Conservation (phyloP, 2,329 filamentous ascomycete genomes). For the Nothophoma quercina region DNA sequence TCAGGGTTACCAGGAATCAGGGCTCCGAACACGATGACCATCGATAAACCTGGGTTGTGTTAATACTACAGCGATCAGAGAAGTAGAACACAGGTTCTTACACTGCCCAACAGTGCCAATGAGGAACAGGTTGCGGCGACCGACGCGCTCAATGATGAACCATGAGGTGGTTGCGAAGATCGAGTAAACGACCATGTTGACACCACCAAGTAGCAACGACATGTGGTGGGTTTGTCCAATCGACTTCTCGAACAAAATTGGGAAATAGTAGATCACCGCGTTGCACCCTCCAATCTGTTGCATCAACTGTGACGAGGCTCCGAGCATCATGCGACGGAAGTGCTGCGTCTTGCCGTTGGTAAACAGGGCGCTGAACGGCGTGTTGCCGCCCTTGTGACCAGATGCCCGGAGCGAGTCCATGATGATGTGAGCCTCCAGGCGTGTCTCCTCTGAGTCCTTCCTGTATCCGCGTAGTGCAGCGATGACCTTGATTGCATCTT, state of each 20-base stretch:
- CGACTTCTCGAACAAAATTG: slow-evolving; percentile 55
- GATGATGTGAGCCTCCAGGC: slow-evolving; percentile 70
- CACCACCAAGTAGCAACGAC: slow-evolving; percentile 54
- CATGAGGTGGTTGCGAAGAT: slow-evolving; percentile 66
- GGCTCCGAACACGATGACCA: slow-evolving; percentile 55
- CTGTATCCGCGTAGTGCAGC: slow-evolving; percentile 58
- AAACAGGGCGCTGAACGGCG: slow-evolving; percentile 62
- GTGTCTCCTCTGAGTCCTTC: slow-evolving; percentile 64
- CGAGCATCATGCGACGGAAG: slow-evolving; percentile 69
- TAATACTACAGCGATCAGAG: background rate
- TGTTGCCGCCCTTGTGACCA: slow-evolving; percentile 51
- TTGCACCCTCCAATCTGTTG: slow-evolving; percentile 47
- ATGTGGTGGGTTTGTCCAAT: slow-evolving; percentile 58
- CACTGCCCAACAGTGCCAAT: slow-evolving; percentile 57
- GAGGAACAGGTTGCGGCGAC: slow-evolving; percentile 53
- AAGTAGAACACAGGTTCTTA: background rate
- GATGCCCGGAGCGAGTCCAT: slow-evolving; percentile 61
- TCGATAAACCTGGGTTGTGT: slow-evolving; percentile 54
- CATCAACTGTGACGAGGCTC: slow-evolving; percentile 56
- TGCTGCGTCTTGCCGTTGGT: slow-evolving; percentile 71
- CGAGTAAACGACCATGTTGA: slow-evolving; percentile 65
- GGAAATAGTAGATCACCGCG: slow-evolving; percentile 56
- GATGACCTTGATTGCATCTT: slow-evolving; percentile 65
- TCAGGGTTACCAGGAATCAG: slow-evolving; percentile 44
- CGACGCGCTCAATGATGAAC: slow-evolving; percentile 71